Percentiles rank a stretch among this genome's conserved stretches.
These are phyloP conservation scores for Yamadazyma insecticola DNA, from an alignment of 805 yeast genomes.

Conservation along the genomic window DNA sequence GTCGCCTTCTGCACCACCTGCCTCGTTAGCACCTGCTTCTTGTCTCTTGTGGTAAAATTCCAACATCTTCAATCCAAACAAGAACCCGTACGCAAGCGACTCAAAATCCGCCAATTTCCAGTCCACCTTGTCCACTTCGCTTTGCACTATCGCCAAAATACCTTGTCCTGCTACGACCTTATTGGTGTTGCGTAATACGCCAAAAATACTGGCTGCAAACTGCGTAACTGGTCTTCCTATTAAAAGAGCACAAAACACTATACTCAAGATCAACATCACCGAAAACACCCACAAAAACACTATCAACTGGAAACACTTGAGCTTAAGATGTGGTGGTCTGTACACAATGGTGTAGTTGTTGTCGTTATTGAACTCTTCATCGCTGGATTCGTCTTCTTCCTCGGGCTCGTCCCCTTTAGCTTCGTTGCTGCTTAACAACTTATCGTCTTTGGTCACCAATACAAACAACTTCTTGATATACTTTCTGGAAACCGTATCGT, in stretches of 20 bases:
- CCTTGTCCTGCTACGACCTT: constrained; percentile 4
- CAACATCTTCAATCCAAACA: constrained; percentile 6
- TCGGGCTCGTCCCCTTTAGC: not conserved
- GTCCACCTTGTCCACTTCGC: constrained; percentile 1
- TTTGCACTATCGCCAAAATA: constrained; percentile 1
- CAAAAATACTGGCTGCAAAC: not conserved
- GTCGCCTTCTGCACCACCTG: constrained; percentile 1
- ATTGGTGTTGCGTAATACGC: not conserved
- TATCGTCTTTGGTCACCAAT: constrained; percentile 77
- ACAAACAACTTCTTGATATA: constrained; percentile 67
- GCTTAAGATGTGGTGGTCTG: constrained; percentile 73
- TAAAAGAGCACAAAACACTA: constrained; percentile 18
- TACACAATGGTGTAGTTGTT: constrained; percentile 70
- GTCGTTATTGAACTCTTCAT: constrained; percentile 33
- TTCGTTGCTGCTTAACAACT: constrained; percentile 31
- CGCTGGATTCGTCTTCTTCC: constrained; percentile 12
- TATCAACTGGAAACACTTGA: constrained; percentile 50
- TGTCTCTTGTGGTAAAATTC: constrained; percentile 6
- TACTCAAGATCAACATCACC: constrained; percentile 21
- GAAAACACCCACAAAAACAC: constrained; percentile 45
- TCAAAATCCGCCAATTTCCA: constrained; percentile 11
- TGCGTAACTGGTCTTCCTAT: constrained; percentile 23
- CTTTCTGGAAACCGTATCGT: constrained; percentile 67
- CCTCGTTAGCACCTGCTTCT: constrained; percentile 1
- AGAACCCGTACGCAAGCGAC: constrained; percentile 8